Percentiles rank a stretch among this genome's conserved stretches.
These are phyloP conservation scores for Rhizoclosmatium globosum DNA, from an alignment of 192 early-diverging fungal species.

Conservation along the genomic window DNA sequence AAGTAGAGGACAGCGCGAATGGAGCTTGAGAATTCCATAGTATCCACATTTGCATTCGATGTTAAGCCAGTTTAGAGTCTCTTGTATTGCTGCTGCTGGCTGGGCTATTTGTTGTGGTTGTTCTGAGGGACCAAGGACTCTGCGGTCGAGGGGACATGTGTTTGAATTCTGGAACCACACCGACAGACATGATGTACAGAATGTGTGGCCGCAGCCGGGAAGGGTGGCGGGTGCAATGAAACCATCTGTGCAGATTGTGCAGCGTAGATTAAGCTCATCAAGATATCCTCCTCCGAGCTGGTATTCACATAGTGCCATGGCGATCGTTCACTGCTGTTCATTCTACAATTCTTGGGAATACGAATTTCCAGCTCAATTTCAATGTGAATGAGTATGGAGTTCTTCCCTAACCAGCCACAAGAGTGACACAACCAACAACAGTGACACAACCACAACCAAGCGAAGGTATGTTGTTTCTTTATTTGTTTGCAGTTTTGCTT, in stretches of 20 bases:
- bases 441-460: too few relatives aligned
- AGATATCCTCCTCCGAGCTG: background rate
- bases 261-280: conserved; percentile 6
- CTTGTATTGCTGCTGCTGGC: background rate
- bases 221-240: conserved; percentile 8
- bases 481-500: too few relatives aligned
- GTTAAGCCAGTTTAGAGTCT: background rate
- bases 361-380: too few relatives aligned
- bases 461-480: too few relatives aligned
- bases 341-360: background rate
- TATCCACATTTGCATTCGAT: conserved; percentile 16
- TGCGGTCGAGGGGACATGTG: conserved; percentile 28
- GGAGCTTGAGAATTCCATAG: background rate
- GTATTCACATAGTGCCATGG: background rate
- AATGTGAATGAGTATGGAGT: too few relatives aligned
- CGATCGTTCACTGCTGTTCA: background rate
- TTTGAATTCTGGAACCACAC: conserved; percentile 2
- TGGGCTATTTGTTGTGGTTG: too few relatives aligned
- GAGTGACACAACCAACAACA: too few relatives aligned
- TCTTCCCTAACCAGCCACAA: too few relatives aligned
- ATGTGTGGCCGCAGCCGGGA: conserved; percentile 15
- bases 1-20: conserved; percentile 13
- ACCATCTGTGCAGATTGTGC: conserved; percentile 15
- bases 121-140: background rate
- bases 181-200: conserved; percentile 18